Base-by-base conservation (phyloP, 108 stramenopile genomes). In the Pseudonitzschia delicatissima region DNA sequence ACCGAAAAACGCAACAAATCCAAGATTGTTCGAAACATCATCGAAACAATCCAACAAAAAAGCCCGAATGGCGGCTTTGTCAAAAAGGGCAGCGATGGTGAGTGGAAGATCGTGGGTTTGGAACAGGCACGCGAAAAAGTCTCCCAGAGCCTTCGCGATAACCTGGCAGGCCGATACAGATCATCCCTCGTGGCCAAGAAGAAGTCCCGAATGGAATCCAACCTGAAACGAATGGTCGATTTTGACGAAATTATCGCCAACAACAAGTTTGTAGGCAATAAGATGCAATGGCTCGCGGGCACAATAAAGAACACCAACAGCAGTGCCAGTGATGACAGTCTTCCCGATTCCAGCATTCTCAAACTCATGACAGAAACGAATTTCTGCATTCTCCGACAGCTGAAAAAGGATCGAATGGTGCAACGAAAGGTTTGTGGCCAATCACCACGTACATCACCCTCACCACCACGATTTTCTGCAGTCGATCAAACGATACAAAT, bases 51-150 rank as follows among this genome's bases (percentile, higher is more conserved):
- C 23, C 20, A 48, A 48, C 20, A 7, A 9, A 48, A 48, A 23
- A 48, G 47, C 47, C 47, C 47, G 7, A 23, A 21, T 44, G 72
- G 51, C 18, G 64, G 72, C 17, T 72, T 72, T 48, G 64, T 72
- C n/a, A 65, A 66, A 28, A 28, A 45, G 13, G 34, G 34, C 1
- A 31, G 42, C 17, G 72, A 52, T 9, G 13, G 0, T 5, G 53
- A 53, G 53, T 47, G 55, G n/a, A 52, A 66, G 61, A 37, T 64
- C 20, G 57, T 55, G 5, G 9, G 64, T 23, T 42, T 29, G 17
- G 31, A 57, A 12, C 11, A 45, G 12, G 72, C 72, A 8, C 47
- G 72, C 21, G 72, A 66, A 29, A 72, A 66, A 31, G 72, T 72
- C 20, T 51, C 62, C 23, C 72, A 72, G 27, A 29, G 53, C 7